Evolutionary conservation across 2,329 filamentous ascomycete species (phyloP).

Genomic region (Xylariaceae sp.): DNA sequence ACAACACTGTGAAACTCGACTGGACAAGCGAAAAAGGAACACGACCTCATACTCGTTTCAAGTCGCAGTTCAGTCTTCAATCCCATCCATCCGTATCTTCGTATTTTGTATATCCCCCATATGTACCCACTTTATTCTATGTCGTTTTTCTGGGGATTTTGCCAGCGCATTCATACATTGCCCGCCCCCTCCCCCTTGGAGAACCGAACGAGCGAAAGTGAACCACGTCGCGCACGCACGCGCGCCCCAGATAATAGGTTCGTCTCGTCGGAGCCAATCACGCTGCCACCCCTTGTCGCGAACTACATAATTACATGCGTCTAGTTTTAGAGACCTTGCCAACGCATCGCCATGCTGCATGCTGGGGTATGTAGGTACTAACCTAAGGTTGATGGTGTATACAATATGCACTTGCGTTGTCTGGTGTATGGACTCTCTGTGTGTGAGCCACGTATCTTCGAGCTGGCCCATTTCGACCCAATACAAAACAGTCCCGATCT

Average conservation of each 20-base stretch:
- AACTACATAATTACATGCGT: too few relatives aligned
- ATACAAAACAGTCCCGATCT: constrained; percentile 17
- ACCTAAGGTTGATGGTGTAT: constrained; percentile 28
- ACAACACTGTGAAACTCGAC: too few relatives aligned
- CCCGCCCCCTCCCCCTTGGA: constrained; percentile 12
- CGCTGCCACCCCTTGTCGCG: constrained; percentile 25
- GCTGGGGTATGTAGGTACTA: constrained; percentile 26
- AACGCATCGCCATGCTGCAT: constrained; percentile 35
- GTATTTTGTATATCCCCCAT: neutral
- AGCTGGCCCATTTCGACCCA: too few relatives aligned
- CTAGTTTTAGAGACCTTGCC: constrained; percentile 29
- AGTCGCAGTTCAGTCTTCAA: too few relatives aligned
- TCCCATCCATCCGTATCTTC: too few relatives aligned
- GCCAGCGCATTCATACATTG: constrained; percentile 16
- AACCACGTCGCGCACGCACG: constrained; percentile 27
- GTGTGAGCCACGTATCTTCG: too few relatives aligned
- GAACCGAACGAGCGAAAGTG: too few relatives aligned
- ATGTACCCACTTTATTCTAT: constrained; percentile 13
- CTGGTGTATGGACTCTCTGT: constrained; percentile 25
- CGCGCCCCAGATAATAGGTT: too few relatives aligned
- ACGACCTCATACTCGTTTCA: too few relatives aligned
- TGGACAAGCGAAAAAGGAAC: too few relatives aligned
- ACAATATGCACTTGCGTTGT: constrained; percentile 26
- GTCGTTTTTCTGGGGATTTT: constrained; percentile 5
- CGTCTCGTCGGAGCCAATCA: constrained; percentile 27